Conservation (phyloP, 2,329 filamentous ascomycete species). For the Penicillium sp. region DNA sequence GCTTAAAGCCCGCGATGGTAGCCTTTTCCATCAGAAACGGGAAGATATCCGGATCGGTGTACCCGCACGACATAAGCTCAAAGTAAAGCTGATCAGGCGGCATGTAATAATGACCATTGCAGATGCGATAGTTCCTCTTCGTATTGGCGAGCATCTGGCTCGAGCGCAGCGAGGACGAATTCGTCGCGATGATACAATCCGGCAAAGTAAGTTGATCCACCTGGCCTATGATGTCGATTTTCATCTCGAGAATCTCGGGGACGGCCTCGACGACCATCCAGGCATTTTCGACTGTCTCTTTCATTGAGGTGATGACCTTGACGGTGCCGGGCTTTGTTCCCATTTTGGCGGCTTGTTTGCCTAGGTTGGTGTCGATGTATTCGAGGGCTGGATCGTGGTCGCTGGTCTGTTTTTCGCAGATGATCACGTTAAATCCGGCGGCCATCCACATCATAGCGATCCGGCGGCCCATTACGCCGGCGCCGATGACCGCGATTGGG, state of each 20-base stretch:
- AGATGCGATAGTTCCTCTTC: slow-evolving; percentile 31
- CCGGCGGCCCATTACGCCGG: slow-evolving; percentile 31
- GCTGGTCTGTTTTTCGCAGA: slow-evolving; percentile 25
- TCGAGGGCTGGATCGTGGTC: slow-evolving; percentile 19
- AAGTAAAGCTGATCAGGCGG: slow-evolving; percentile 29
- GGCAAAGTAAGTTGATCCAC: slow-evolving; percentile 21
- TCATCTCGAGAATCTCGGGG: slow-evolving; percentile 28
- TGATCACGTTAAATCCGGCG: slow-evolving; percentile 23
- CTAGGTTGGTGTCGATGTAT: slow-evolving; percentile 25
- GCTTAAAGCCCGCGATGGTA: slow-evolving; percentile 22
- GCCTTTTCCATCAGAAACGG: slow-evolving; percentile 30
- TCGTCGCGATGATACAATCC: slow-evolving; percentile 27
- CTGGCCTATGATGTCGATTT: slow-evolving; percentile 23
- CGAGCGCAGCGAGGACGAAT: slow-evolving; percentile 27
- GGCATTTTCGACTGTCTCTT: slow-evolving; percentile 22
- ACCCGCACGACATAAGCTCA: slow-evolving; percentile 30
- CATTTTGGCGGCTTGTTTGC: slow-evolving; percentile 24
- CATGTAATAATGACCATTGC: slow-evolving; percentile 33
- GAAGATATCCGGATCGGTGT: slow-evolving; percentile 27
- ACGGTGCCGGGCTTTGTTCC: slow-evolving; percentile 20
- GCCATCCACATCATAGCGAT: slow-evolving; percentile 33
- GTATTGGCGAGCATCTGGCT: slow-evolving; percentile 31
- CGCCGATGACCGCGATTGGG: slow-evolving; percentile 32
- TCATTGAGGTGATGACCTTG: slow-evolving; percentile 16
- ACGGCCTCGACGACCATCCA: slow-evolving; percentile 31